Evolutionary conservation across 768 basidiomycete species (phyloP).

Genomic region (Russula griseocarnosa): DNA sequence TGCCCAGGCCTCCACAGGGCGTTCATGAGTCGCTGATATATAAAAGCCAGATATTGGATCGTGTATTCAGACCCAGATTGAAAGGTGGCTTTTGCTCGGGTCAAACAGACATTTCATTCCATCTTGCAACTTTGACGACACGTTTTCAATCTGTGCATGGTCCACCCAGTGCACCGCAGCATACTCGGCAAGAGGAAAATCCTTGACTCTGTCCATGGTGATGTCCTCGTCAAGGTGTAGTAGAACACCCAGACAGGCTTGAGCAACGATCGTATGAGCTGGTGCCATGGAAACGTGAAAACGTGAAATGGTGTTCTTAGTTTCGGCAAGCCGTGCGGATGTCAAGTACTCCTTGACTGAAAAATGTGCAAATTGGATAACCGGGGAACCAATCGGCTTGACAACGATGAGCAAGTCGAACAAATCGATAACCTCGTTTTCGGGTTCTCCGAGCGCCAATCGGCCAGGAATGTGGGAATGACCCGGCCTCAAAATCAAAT

Average conservation of each 20-base stretch:
- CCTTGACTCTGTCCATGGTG: not conserved
- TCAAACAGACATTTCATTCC: not conserved
- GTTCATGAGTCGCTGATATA: too few species aligned
- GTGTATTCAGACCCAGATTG: slow-evolving; percentile 3
- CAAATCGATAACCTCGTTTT: not conserved
- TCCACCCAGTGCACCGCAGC: slow-evolving; percentile 4
- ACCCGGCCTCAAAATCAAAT: too few species aligned
- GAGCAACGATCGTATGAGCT: not conserved
- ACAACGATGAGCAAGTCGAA: slow-evolving; percentile 6
- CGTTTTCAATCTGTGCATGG: not conserved
- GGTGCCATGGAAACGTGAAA: not conserved
- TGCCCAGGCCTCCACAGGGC: too few species aligned
- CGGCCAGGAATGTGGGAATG: too few species aligned
- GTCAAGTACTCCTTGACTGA: slow-evolving; percentile 17
- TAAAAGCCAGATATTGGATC: not conserved
- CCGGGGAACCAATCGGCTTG: not conserved
- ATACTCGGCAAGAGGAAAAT: not conserved
- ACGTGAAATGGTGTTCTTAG: not conserved
- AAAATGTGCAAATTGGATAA: slow-evolving; percentile 13
- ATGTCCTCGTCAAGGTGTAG: not conserved
- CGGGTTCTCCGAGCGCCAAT: slow-evolving; percentile 2
- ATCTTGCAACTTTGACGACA: not conserved
- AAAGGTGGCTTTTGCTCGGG: not conserved
- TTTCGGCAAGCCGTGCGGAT: not conserved
- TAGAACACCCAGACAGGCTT: not conserved